A percentile compares a stretch with the other conserved stretches of the same genome.
phyloP scores from a whole-genome alignment of 2,329 filamentous ascomycete genomes.

The Aureobasidium sp. region DNA sequence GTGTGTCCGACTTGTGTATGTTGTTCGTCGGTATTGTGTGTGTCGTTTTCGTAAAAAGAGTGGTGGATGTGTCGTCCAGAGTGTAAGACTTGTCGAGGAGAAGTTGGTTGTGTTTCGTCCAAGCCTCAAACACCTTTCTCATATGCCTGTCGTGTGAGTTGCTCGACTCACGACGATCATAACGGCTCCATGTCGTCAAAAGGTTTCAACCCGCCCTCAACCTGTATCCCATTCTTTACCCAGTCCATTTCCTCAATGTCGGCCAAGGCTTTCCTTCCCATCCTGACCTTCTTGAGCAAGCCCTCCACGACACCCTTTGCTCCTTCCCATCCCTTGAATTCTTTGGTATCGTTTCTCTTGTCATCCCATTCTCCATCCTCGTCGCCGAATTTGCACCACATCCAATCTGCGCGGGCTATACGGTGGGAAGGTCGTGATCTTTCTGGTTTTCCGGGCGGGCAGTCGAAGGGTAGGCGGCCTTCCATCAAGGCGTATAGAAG shows the following conservation, averaged over 20 bases:
- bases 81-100: neutral
- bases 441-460: conserved; percentile 70
- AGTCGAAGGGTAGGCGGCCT: conserved; percentile 87
- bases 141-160: neutral
- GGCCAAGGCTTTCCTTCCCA: conserved; percentile 63
- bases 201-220: conserved; percentile 46
- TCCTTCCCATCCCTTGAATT: conserved; percentile 51
- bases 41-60: neutral
- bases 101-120: neutral
- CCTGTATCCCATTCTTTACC: conserved; percentile 66
- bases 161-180: conserved; percentile 1
- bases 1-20: neutral
- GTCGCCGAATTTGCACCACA: conserved; percentile 80
- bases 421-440: conserved; percentile 71
- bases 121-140: neutral
- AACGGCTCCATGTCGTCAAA: neutral
- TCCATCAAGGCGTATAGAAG: conserved; percentile 90
- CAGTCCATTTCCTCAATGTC: conserved; percentile 67
- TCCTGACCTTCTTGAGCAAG: conserved; percentile 73
- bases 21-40: neutral
- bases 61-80: neutral
- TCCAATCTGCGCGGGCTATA: conserved; percentile 94
- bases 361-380: conserved; percentile 81
- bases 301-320: conserved; percentile 78
- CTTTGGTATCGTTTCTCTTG: conserved; percentile 68